Percentiles rank a stretch among this genome's conserved stretches.
Conservation (phyloP, 768 basidiomycete species). For the Nidularia pulvinata region DNA sequence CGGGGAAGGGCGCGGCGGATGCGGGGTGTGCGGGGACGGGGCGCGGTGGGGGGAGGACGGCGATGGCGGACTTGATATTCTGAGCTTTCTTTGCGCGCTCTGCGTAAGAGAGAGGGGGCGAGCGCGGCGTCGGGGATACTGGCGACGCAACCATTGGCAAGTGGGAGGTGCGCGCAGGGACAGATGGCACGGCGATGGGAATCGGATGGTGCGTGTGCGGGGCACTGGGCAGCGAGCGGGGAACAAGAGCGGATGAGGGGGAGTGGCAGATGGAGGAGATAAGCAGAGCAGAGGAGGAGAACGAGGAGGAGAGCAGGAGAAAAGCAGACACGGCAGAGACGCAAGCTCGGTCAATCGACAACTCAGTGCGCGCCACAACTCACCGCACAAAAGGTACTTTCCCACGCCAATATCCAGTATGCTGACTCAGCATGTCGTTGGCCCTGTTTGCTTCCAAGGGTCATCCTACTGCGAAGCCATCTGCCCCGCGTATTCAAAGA, state of each 20-base stretch:
- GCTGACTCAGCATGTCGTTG: no score
- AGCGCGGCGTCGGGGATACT: conserved; percentile 12
- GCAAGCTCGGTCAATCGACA: no score
- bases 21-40: neutral
- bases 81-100: conserved; percentile 52
- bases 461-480: no score
- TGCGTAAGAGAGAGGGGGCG: conserved; percentile 54
- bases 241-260: no score
- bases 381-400: no score
- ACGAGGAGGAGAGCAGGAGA: neutral
- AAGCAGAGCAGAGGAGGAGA: neutral
- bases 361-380: no score
- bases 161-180: neutral
- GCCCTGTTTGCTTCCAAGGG: no score
- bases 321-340: neutral
- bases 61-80: conserved; percentile 24
- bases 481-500: no score
- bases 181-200: conserved; percentile 2
- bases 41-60: conserved; percentile 8
- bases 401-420: no score
- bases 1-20: neutral
- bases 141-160: conserved; percentile 17
- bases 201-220: conserved; percentile 4
- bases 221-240: neutral
- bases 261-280: neutral